A percentile compares a stretch with the other conserved stretches of the same genome.
phyloP scores from a whole-genome alignment of 1,284 basidiomycete genomes.

The Volvariella volvacea region DNA sequence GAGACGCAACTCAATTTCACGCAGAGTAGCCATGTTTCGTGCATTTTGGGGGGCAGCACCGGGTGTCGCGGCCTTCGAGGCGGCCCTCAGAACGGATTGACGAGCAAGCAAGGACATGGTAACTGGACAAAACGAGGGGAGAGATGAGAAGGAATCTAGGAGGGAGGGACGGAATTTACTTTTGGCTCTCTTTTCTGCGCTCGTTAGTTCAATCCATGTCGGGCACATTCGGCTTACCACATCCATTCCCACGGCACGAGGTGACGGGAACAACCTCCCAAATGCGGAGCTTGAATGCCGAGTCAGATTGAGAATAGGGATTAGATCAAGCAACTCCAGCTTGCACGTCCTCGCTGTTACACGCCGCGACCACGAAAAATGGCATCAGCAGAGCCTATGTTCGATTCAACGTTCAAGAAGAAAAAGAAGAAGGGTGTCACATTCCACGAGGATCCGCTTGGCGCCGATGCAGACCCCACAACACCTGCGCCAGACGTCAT shows the following conservation, averaged over 20 bases:
- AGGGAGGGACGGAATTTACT: conserved; percentile 6
- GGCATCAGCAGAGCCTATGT: conserved; percentile 69
- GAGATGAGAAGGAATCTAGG: conserved; percentile 10
- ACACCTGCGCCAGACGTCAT: conserved; percentile 64
- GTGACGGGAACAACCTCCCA: not conserved
- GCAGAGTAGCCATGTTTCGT: conserved; percentile 93
- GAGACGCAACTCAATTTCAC: conserved; percentile 94
- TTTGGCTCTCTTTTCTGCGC: conserved; percentile 25
- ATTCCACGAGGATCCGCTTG: conserved; percentile 79
- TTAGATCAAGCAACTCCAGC: not conserved
- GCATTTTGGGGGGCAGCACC: conserved; percentile 59
- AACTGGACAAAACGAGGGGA: conserved; percentile 1
- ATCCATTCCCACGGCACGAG: conserved; percentile 22
- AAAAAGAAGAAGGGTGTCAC: conserved; percentile 82
- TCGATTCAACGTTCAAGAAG: conserved; percentile 80
- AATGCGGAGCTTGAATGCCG: conserved; percentile 10
- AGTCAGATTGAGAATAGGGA: not conserved
- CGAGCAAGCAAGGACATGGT: conserved; percentile 51
- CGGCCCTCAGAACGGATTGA: conserved; percentile 59
- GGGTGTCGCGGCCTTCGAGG: conserved; percentile 43
- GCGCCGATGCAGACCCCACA: conserved; percentile 76
- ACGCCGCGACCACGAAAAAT: conserved; percentile 20
- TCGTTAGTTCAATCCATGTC: conserved; percentile 27
- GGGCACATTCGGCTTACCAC: conserved; percentile 36
- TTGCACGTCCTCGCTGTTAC: not conserved